phyloP scores from a whole-genome alignment of 768 basidiomycete genomes.

The Austroboletus festivus region DNA sequence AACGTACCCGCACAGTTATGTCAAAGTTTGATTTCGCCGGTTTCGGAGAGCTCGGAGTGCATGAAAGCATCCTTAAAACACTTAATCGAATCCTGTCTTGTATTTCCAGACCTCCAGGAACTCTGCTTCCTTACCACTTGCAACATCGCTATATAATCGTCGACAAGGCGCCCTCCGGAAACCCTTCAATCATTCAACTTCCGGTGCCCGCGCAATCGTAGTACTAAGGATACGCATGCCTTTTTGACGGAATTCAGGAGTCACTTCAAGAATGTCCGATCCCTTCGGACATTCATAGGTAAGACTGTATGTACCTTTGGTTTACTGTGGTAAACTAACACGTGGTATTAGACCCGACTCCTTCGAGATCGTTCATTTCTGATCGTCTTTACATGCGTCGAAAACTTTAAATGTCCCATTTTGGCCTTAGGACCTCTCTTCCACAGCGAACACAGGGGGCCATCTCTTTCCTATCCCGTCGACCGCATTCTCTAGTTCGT shows the following conservation, averaged over 20 bases:
- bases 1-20: slow-evolving; percentile 15
- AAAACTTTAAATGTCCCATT: slow-evolving; percentile 17
- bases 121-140: slow-evolving; percentile 14
- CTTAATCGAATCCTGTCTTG: slow-evolving; percentile 19
- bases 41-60: slow-evolving; percentile 14
- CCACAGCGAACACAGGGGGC: slow-evolving; percentile 7
- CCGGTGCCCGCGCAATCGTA: slow-evolving; percentile 14
- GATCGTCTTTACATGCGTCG: slow-evolving; percentile 9
- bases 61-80: slow-evolving; percentile 15
- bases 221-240: slow-evolving; percentile 9
- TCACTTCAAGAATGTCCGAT: slow-evolving; percentile 12
- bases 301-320: neutral
- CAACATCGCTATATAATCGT: slow-evolving; percentile 18
- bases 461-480: slow-evolving; percentile 3
- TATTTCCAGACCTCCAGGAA: slow-evolving; percentile 24
- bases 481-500: slow-evolving; percentile 2
- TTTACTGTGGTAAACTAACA: neutral
- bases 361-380: slow-evolving; percentile 16
- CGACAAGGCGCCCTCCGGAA: slow-evolving; percentile 1
- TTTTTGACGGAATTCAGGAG: slow-evolving; percentile 11
- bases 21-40: slow-evolving; percentile 1
- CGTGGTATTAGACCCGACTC: slow-evolving; percentile 5
- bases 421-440: slow-evolving; percentile 14
- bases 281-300: slow-evolving; percentile 18
- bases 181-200: slow-evolving; percentile 11